Percentiles rank a stretch among this genome's conserved stretches.
These are phyloP conservation scores for Gaultheria prostrata DNA, from an alignment of 148 eudicot species.

Conservation along the genomic window DNA sequence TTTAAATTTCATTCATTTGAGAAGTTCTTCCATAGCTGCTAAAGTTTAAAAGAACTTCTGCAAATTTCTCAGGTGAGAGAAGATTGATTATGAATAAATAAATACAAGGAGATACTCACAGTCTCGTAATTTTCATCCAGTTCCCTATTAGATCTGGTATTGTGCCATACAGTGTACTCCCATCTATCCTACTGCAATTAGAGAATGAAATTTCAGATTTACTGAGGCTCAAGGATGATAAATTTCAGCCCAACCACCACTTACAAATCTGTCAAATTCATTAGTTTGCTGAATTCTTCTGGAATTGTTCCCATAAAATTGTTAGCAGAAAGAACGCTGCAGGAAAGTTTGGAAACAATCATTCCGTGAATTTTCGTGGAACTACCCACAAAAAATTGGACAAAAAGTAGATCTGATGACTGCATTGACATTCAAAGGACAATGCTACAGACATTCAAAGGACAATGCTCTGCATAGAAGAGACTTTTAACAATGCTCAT, in stretches of 20 bases:
- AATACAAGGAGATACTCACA: slow-evolving; percentile 47
- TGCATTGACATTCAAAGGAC: not conserved
- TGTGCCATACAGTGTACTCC: slow-evolving; percentile 57
- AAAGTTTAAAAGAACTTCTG: not conserved
- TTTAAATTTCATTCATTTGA: not conserved
- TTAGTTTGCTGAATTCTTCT: slow-evolving; percentile 47
- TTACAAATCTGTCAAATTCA: slow-evolving; percentile 66
- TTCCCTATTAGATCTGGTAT: slow-evolving; percentile 78
- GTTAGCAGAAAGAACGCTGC: slow-evolving; percentile 73
- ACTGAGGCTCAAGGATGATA: not conserved
- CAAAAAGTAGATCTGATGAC: not conserved
- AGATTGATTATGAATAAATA: not conserved
- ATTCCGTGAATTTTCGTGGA: not conserved
- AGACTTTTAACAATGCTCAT: not conserved
- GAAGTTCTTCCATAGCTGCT: not conserved
- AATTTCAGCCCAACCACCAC: slow-evolving; percentile 17
- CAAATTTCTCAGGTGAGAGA: not conserved
- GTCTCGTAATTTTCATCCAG: slow-evolving; percentile 39
- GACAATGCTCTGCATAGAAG: not conserved
- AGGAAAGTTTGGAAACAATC: not conserved
- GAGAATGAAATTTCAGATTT: not conserved
- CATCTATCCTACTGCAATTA: slow-evolving; percentile 73
- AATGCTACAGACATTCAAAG: not conserved
- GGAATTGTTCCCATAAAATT: slow-evolving; percentile 75
- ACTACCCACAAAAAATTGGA: too few relatives aligned